Base-by-base conservation (phyloP, 2,329 filamentous ascomycete species). In the Xylaria sp. region DNA sequence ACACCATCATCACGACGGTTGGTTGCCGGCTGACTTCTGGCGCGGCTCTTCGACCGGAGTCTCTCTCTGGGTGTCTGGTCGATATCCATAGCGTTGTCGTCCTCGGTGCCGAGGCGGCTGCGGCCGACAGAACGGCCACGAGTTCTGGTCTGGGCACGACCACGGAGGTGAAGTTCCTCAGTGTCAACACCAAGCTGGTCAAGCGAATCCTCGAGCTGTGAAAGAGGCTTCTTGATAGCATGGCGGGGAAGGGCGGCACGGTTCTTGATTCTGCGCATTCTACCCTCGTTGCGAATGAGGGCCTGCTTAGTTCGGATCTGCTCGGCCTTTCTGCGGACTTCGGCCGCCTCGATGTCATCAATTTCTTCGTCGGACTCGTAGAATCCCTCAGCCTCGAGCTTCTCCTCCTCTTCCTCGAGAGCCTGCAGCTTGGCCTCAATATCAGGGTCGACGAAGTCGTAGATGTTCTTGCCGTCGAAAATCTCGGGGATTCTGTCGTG, bases 261-360 rank as follows among this genome's bases (percentile, higher is more conserved):
- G 81, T 99, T 99, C 88, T 99, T 97, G 74, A 99, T 86, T 82
- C 96, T 97, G 78, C 91, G 90, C 88, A 96, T 92, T 78, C 90
- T 90, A 64, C 91, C 90, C 70, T 96, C 94, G 77, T 97, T 97
- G 73, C 90, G 87, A 77, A 97, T 94, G 63, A 97, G 81, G 64
- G 88, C 84, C 68, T 91, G 88, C 85, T 97, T 97, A 81, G 97
- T 92, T 64, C 93, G 89, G 76, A 99, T 99, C 63, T 96, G 80
- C 65, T 96, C 90, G 54, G 94, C 95, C 81, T 97, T 97, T 80
- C 90, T 87, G 69, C 91, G 81, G 67, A 93, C 85, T 64, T 97
- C 91, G 49, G 89, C 90, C 69, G 95, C 91, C 64, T 96, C 92
- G 18, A 87, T 91, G 72, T 96, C 92, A 69, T 94, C 92, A 60